Evolutionary conservation across 148 eudicot species (phyloP).

Genomic region (Limonium bicolor): DNA sequence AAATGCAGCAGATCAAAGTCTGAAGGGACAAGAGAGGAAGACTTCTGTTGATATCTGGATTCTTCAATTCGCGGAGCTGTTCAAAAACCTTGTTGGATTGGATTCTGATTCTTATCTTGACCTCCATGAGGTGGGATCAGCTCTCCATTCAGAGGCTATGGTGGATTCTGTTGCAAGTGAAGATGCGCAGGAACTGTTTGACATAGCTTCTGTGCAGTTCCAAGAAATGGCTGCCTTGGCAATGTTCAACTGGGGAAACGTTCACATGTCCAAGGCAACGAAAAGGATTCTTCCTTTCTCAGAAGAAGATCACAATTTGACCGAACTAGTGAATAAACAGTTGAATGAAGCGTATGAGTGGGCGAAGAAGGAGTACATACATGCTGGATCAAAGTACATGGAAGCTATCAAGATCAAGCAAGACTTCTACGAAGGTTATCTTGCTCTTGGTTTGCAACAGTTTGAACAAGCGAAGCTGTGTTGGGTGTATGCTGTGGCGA

Average conservation of each 20-base stretch:
- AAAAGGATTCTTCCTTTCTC: conserved; percentile 37
- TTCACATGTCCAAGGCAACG: conserved; percentile 86
- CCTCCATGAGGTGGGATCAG: conserved; percentile 80
- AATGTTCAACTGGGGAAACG: conserved; percentile 92
- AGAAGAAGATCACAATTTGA: conserved; percentile 41
- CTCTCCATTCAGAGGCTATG: conserved; percentile 81
- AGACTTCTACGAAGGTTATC: conserved; percentile 75
- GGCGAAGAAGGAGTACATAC: conserved; percentile 58
- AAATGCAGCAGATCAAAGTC: too few species aligned
- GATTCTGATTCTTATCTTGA: conserved; percentile 82
- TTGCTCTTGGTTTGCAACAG: conserved; percentile 84
- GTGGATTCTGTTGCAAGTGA: conserved; percentile 74
- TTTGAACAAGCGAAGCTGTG: conserved; percentile 83
- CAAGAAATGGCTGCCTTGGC: conserved; percentile 96
- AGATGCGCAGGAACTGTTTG: conserved; percentile 78
- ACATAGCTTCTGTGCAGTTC: conserved; percentile 67
- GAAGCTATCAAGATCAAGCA: conserved; percentile 68
- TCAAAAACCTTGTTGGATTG: conserved; percentile 91
- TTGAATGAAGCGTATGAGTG: conserved; percentile 59
- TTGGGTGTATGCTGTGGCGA: conserved; percentile 51
- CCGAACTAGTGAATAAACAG: conserved; percentile 26
- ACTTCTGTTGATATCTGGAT: conserved; percentile 67
- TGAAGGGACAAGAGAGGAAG: conserved; percentile 21
- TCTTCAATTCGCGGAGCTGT: conserved; percentile 68
- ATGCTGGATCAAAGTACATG: conserved; percentile 54